phyloP scores from a whole-genome alignment of 2,329 filamentous ascomycete species.

The Penicillium sp. region DNA sequence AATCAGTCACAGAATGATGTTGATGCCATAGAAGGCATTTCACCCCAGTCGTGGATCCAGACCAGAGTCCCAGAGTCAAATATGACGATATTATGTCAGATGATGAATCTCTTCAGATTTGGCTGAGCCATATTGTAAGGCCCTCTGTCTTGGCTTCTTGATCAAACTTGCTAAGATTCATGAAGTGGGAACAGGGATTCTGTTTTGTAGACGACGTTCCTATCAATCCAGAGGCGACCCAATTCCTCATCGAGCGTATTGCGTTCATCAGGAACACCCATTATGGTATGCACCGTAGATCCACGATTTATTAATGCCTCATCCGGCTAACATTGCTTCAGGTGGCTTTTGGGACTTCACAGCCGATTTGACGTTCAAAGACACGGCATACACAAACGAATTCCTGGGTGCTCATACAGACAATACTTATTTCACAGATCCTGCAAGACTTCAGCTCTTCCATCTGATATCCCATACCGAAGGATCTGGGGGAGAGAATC shows the following conservation, averaged over 20 bases:
- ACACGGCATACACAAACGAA: constrained; percentile 87
- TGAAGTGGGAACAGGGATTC: constrained; percentile 68
- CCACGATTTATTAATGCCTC: neutral
- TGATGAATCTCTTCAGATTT: constrained; percentile 55
- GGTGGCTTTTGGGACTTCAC: constrained; percentile 82
- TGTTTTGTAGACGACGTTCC: constrained; percentile 73
- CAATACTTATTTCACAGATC: constrained; percentile 93
- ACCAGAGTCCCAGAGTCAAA: constrained; percentile 53
- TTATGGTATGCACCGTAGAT: constrained; percentile 61
- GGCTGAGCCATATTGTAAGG: constrained; percentile 61
- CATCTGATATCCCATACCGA: constrained; percentile 78
- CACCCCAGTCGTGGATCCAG: constrained; percentile 30
- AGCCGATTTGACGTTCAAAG: constrained; percentile 79
- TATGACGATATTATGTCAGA: constrained; percentile 62
- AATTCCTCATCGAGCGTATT: constrained; percentile 74
- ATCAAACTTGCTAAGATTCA: constrained; percentile 7
- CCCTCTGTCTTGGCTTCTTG: neutral
- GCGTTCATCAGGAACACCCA: constrained; percentile 86
- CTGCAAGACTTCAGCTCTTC: constrained; percentile 86
- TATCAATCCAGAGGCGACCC: constrained; percentile 65
- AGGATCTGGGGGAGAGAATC: constrained; percentile 66
- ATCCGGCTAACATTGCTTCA: constrained; percentile 6
- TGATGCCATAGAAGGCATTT: neutral
- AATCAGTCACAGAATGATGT: neutral
- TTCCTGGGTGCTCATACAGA: constrained; percentile 85